phyloP scores from a whole-genome alignment of 805 yeast species.

The Candida glaebosa region DNA sequence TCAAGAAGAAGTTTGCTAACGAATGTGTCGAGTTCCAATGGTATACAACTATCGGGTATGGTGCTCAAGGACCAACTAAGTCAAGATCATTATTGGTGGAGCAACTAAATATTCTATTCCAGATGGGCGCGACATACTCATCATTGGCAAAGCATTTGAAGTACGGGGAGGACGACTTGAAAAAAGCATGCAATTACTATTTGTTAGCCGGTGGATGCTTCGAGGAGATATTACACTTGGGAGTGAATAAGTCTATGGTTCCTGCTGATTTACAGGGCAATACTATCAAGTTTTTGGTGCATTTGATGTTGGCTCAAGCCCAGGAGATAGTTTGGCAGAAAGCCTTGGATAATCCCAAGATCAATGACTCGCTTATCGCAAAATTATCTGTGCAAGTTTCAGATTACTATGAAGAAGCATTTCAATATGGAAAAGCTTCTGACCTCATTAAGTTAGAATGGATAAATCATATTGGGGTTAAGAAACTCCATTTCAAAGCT shows the following conservation, averaged over 20 bases:
- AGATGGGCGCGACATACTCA: slow-evolving; percentile 64
- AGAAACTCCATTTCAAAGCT: slow-evolving; percentile 62
- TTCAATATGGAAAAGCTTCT: slow-evolving; percentile 37
- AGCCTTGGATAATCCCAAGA: slow-evolving; percentile 44
- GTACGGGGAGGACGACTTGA: slow-evolving; percentile 45
- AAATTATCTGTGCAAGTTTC: slow-evolving; percentile 64
- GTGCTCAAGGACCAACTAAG: slow-evolving; percentile 46
- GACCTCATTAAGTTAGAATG: slow-evolving; percentile 55
- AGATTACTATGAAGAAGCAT: slow-evolving; percentile 49
- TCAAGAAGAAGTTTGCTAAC: slow-evolving; percentile 59
- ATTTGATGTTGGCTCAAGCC: slow-evolving; percentile 73
- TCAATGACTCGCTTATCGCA: slow-evolving; percentile 61
- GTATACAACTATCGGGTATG: slow-evolving; percentile 65
- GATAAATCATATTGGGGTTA: slow-evolving; percentile 58
- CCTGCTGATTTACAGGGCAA: slow-evolving; percentile 48
- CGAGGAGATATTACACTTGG: slow-evolving; percentile 15
- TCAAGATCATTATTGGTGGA: slow-evolving; percentile 56
- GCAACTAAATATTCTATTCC: slow-evolving; percentile 58
- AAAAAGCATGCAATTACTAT: slow-evolving; percentile 58
- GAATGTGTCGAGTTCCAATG: slow-evolving; percentile 64
- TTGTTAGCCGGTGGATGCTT: slow-evolving; percentile 74
- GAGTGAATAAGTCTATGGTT: slow-evolving; percentile 1
- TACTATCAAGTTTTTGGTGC: slow-evolving; percentile 48
- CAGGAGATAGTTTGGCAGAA: slow-evolving; percentile 85
- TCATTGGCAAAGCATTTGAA: slow-evolving; percentile 49